phyloP scores from a whole-genome alignment of 305 asterid species.

The Nicotiana rustica region DNA sequence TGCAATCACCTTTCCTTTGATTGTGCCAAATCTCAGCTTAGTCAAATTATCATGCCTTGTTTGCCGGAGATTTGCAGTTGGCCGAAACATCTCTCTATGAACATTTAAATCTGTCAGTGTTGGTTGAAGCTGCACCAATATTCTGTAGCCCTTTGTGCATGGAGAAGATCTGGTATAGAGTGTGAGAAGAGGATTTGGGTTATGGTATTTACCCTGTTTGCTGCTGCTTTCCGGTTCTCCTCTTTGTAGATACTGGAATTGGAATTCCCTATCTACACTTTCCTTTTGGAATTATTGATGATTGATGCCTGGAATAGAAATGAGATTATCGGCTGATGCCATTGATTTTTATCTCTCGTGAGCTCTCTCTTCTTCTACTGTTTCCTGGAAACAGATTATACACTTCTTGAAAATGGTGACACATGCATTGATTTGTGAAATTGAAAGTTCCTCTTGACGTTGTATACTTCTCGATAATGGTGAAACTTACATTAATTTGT shows the following conservation, averaged over 20 bases:
- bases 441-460: background rate
- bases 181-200: background rate
- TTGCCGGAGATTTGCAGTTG: background rate
- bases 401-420: background rate
- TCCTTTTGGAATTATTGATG: background rate
- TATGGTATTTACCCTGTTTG: conserved; percentile 11
- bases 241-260: conserved; percentile 5
- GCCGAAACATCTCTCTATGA: background rate
- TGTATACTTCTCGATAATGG: conserved; percentile 3
- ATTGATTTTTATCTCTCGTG: background rate
- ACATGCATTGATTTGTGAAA: conserved; percentile 28
- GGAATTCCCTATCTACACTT: background rate
- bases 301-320: conserved; percentile 2
- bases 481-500: conserved; percentile 20
- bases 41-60: background rate
- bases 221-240: background rate
- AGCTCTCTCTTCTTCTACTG: background rate
- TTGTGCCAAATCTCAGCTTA: background rate
- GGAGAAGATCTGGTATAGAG: background rate
- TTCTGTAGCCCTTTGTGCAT: background rate
- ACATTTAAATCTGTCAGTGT: background rate
- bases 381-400: conserved; percentile 16
- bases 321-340: background rate
- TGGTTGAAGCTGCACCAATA: background rate
- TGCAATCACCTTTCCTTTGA: conserved; percentile 9